Evolutionary conservation across 805 yeast genomes (phyloP), one percentile per base, ranked within the genome.

Genomic region (Barnettozyma wickerhamii): DNA sequence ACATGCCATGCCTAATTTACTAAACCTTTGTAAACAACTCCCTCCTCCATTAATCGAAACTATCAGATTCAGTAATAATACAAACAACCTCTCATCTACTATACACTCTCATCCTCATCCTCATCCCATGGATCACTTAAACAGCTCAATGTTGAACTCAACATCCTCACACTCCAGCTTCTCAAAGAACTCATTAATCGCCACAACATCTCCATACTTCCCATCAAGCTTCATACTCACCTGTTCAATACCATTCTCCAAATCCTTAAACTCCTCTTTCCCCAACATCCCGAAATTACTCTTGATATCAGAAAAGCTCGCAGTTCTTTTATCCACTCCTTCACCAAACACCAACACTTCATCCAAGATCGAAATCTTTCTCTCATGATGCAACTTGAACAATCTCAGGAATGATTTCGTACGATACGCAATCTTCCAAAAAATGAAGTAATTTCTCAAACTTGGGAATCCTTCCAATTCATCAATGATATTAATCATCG

Each of bases 81-180:
- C 18, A 21, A 24, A 27, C 20, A 20, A 24, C 10, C 17, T 17
- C 29, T 9, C 28, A 13, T 14, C 23, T 12, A n/a, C 13, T 33
- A 17, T 33, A 13, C 19, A 13, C 26, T 18, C 10, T 5, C 30
- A 6, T 10, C 24, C n/a, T n/a, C n/a, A n/a, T n/a, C n/a, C n/a
- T n/a, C n/a, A n/a, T n/a, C n/a, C n/a, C n/a, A n/a, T n/a, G n/a
- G n/a, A n/a, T 19, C 24, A 45, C 21, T 37, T 41, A 24, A 52
- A 49, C 19, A 46, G 42, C 13, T 35, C 40, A 7, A 41, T 19
- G 19, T 48, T 42, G 33, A 48, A 50, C 13, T 35, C 43, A 0
- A 52, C 51, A 23, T 50, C 54, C 10, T 46, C 55, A 43, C 51
- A 40, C 14, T 45, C 44, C 20, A 52, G 34, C 6, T 28, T 17